These are phyloP conservation scores for Ballota nigra DNA, from an alignment of 257 asterid species.

Conservation along the genomic window DNA sequence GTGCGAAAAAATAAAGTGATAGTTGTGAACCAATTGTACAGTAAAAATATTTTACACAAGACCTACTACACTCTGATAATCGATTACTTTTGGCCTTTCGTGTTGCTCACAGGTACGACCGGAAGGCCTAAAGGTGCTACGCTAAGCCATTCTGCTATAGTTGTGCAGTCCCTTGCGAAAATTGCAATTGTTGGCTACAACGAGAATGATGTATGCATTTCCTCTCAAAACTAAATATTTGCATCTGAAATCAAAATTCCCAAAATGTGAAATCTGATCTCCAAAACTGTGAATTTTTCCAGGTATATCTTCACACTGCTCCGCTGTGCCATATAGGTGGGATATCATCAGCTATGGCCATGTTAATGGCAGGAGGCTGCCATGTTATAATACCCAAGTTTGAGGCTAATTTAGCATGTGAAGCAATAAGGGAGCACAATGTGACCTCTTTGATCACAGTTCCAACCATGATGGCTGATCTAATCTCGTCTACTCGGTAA, in stretches of 20 bases:
- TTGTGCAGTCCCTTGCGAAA: slow-evolving; percentile 87
- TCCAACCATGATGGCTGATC: slow-evolving; percentile 92
- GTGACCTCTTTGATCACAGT: slow-evolving; percentile 82
- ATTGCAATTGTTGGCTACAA: slow-evolving; percentile 68
- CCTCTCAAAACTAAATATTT: neutral
- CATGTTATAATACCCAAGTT: slow-evolving; percentile 76
- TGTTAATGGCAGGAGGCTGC: slow-evolving; percentile 84
- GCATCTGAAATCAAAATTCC: neutral
- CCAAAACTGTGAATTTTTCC: too few relatives aligned
- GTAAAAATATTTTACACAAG: neutral
- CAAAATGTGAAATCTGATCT: neutral
- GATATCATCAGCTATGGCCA: slow-evolving; percentile 85
- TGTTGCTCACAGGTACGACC: slow-evolving; percentile 60
- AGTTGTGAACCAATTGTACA: neutral
- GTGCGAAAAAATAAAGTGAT: too few relatives aligned
- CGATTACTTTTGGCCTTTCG: slow-evolving; percentile 12
- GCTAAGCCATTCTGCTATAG: slow-evolving; percentile 67
- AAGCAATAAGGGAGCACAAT: slow-evolving; percentile 52
- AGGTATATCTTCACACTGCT: slow-evolving; percentile 86
- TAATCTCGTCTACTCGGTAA: slow-evolving; percentile 56
- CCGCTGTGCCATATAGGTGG: slow-evolving; percentile 96
- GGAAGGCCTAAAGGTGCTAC: slow-evolving; percentile 92
- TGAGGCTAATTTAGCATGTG: slow-evolving; percentile 55
- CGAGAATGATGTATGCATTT: slow-evolving; percentile 71
- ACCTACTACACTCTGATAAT: neutral